These are phyloP conservation scores for Cornus kousa DNA, from an alignment of 148 eudicot genomes.

Conservation along the genomic window DNA sequence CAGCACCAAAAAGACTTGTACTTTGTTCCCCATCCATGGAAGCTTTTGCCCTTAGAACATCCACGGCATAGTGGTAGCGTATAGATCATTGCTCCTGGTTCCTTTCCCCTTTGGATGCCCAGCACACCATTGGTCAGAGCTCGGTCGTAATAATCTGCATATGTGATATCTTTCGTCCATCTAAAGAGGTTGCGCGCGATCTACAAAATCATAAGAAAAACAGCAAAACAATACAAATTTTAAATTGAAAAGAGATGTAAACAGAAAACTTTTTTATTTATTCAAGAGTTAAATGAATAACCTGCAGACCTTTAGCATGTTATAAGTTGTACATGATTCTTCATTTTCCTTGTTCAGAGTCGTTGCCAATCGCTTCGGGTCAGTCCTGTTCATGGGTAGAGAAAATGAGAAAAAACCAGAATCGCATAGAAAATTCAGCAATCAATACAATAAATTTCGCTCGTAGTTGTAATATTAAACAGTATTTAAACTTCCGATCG, in stretches of 20 bases:
- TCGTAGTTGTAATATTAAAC: not conserved
- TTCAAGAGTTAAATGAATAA: no score
- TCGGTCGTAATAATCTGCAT: constrained; percentile 93
- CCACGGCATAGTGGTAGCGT: constrained; percentile 87
- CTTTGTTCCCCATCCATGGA: constrained; percentile 70
- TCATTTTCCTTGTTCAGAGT: constrained; percentile 59
- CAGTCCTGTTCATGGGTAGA: constrained; percentile 44
- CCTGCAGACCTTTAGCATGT: constrained; percentile 81
- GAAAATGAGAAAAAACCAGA: not conserved
- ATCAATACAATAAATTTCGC: not conserved
- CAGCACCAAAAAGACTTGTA: constrained; percentile 82
- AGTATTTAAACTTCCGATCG: no score
- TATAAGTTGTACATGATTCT: constrained; percentile 93
- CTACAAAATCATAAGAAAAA: constrained; percentile 26
- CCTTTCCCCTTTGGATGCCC: constrained; percentile 78
- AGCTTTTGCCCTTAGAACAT: constrained; percentile 58
- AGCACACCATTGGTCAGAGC: constrained; percentile 85
- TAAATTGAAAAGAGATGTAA: no score
- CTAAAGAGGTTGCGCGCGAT: constrained; percentile 82
- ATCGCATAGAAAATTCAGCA: not conserved
- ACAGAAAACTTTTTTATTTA: no score
- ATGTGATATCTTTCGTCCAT: constrained; percentile 81
- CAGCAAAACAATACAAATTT: no score
- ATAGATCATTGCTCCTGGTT: constrained; percentile 92
- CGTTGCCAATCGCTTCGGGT: constrained; percentile 69